Base-by-base conservation (phyloP, 495 filamentous ascomycete species). In the Annulohypoxylon maeteangense region DNA sequence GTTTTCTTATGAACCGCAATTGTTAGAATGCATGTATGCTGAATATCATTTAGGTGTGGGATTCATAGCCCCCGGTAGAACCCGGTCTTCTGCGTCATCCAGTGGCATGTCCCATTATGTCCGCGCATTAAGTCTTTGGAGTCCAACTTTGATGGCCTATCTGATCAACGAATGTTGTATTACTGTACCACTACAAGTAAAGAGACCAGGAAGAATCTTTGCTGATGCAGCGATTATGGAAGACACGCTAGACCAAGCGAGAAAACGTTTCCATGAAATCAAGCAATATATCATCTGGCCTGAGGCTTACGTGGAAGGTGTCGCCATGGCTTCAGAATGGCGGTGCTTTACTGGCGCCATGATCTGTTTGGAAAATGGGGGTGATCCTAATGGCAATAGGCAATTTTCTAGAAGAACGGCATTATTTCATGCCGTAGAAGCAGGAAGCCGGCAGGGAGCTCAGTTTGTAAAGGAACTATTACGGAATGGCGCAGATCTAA, bases 321-420 rank as follows among this genome's bases (percentile, higher is more conserved):
- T 50, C 12, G 0, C 0, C 0, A 1, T 2, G 0, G 47, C 61
- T 25, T 12, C 14, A 11, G 2, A 1, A 3, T 1, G 0, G 12
- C 10, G n/a, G 8, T n/a, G 1, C 10, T 27, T 10, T 32, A 2
- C 48, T 22, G 16, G 27, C 38, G 2, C 47, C 8, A 61, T 5
- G 8, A 50, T 70, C 16, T 70, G 68, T 38, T 25, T 70, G 11
- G 68, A 70, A 51, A 70, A 70, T 54, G 62, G 62, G 25, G 62
- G n/a, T 7, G 34, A 66, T 16, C 67, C 61, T 4, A 55, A 70
- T 31, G 25, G 36, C 4, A 2, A 32, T 5, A n/a, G n/a, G n/a
- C n/a, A n/a, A n/a, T n/a, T n/a, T n/a, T n/a, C n/a, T n/a, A n/a
- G n/a, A n/a, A n/a, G n/a, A n/a, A n/a, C n/a, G n/a, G n/a, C n/a